These are phyloP conservation scores for Aspergillus unguis DNA, from an alignment of 2,329 filamentous ascomycete genomes.

Conservation along the genomic window DNA sequence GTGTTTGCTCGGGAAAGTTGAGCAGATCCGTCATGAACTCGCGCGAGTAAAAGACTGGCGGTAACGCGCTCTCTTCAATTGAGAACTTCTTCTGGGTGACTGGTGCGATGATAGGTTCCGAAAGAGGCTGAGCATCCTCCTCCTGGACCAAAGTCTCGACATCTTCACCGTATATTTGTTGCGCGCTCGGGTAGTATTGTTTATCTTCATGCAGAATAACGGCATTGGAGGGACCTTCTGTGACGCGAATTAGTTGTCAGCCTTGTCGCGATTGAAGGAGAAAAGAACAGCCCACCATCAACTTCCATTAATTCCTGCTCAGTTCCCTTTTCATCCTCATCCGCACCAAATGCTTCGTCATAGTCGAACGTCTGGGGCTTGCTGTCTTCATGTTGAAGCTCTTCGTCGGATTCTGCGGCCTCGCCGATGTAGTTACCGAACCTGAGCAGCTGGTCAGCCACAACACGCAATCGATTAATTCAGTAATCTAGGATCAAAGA, in stretches of 20 bases:
- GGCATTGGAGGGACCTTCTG: slow-evolving; percentile 87
- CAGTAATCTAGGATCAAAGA: background rate
- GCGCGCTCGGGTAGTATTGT: slow-evolving; percentile 97
- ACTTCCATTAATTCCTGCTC: slow-evolving; percentile 91
- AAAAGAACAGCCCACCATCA: slow-evolving; percentile 59
- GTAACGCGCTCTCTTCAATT: slow-evolving; percentile 86
- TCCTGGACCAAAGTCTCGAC: slow-evolving; percentile 96
- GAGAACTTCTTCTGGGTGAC: slow-evolving; percentile 95
- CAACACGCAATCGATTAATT: background rate
- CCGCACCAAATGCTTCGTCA: slow-evolving; percentile 66
- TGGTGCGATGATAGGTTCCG: slow-evolving; percentile 89
- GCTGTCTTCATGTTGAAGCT: slow-evolving; percentile 69
- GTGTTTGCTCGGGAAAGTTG: slow-evolving; percentile 90
- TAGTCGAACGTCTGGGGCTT: slow-evolving; percentile 76
- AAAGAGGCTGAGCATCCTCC: slow-evolving; percentile 90
- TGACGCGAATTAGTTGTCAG: slow-evolving; percentile 33
- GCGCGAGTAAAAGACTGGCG: slow-evolving; percentile 80
- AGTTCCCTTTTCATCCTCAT: slow-evolving; percentile 58
- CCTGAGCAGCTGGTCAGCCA: slow-evolving; percentile 47
- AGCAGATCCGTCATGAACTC: slow-evolving; percentile 94
- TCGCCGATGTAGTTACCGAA: slow-evolving; percentile 99
- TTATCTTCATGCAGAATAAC: slow-evolving; percentile 99
- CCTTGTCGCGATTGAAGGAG: background rate
- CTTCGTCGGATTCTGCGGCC: slow-evolving; percentile 83
- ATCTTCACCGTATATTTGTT: slow-evolving; percentile 89